Base-by-base conservation (phyloP, 225 moss, liverwort and hornwort species). In the Physcomitrium patens region DNA sequence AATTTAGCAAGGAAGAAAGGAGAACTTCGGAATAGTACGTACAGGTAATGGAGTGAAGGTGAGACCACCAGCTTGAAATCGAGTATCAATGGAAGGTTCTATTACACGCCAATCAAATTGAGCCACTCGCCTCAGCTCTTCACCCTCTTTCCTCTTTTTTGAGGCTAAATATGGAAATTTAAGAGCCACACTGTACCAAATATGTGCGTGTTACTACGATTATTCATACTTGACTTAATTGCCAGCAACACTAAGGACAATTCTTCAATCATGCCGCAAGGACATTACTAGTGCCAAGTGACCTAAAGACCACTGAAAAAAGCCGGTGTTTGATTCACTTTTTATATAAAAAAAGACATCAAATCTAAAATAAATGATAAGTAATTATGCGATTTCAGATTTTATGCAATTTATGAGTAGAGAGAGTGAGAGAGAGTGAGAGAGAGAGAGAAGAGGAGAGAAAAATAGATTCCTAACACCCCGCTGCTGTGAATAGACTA, bases 31-130 rank as follows among this genome's bases (percentile, higher is more conserved):
- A 68, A 65, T 57, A 63, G 50, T 44, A 62, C 81, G 10, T 74
- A 95, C 95, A 69, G 97, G 97, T 57, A 99, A 85, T 18, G 97
- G 91, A 75, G 80, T 85, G 79, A 99, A 83, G 68, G 86, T 85
- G 54, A 99, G 90, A 58, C 95, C 95, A 63, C 86, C 89, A 27
- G 85, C 93, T 82, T 86, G 81, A 78, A 99, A 99, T 45, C 71
- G 79, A 70, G 84, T 71, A 62, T 89, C 66, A 42, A 82, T 60
- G n/a, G 94, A 91, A 24, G 70, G 68, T 50, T 93, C 87, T 82
- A 99, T 84, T n/a, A 99, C 84, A 67, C 80, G 89, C 97, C 97
- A 99, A 67, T 99, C 95, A 18, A 99, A 81, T 75, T 99, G 97
- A 69, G 97, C 91, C 63, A 99, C 97, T 43, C 91, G 83, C 67